phyloP scores from a whole-genome alignment of 1,284 basidiomycete species.

The Microbotryum silenes-acaulis region DNA sequence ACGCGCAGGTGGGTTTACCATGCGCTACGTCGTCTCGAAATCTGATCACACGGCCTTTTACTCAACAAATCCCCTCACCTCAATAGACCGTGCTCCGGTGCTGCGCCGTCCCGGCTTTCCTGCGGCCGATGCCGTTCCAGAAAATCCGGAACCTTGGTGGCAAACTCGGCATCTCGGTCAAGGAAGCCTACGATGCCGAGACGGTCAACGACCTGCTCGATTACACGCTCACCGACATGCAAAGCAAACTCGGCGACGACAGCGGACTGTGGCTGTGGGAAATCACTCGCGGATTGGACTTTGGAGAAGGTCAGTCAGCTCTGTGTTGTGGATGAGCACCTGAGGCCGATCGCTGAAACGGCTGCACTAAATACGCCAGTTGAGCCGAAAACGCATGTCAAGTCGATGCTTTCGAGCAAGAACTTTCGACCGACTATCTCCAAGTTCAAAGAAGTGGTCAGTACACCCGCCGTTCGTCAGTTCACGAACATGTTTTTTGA shows the following conservation, averaged over 20 bases:
- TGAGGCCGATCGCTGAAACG: too few relatives aligned
- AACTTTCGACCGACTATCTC: slow-evolving; percentile 73
- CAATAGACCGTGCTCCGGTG: slow-evolving; percentile 71
- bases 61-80: slow-evolving; percentile 18
- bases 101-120: slow-evolving; percentile 70
- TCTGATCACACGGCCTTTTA: neutral
- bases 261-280: slow-evolving; percentile 83
- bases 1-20: slow-evolving; percentile 55
- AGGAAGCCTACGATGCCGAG: slow-evolving; percentile 75
- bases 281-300: slow-evolving; percentile 70
- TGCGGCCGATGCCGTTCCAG: slow-evolving; percentile 73
- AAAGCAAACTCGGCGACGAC: slow-evolving; percentile 71
- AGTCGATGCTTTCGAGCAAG: slow-evolving; percentile 90
- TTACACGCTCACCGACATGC: slow-evolving; percentile 61
- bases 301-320: slow-evolving; percentile 64
- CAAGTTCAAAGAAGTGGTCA: slow-evolving; percentile 56
- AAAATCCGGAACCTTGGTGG: slow-evolving; percentile 96
- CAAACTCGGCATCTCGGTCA: slow-evolving; percentile 82
- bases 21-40: neutral
- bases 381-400: slow-evolving; percentile 71
- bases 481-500: too few relatives aligned
- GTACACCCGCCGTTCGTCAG: neutral
- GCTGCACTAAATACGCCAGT: slow-evolving; percentile 47
- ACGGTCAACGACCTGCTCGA: slow-evolving; percentile 75
- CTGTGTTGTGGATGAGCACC: neutral